phyloP scores from a whole-genome alignment of 2,329 filamentous ascomycete genomes.

The Ophiostoma perfectum region DNA sequence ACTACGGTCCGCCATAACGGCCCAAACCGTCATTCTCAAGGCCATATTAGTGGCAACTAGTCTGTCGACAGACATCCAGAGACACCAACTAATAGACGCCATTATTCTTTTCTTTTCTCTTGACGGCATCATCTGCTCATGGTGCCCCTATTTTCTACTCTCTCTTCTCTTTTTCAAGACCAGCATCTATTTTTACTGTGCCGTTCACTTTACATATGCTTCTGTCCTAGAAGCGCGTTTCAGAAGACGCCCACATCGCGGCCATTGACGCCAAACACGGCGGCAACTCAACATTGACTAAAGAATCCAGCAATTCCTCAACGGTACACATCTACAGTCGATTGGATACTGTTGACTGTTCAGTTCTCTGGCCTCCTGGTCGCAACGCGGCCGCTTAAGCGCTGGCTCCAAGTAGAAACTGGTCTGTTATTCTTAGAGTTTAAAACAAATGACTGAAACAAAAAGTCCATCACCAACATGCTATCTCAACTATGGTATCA shows the following conservation, averaged over 20 bases:
- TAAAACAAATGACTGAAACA: background rate
- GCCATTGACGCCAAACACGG: constrained; percentile 11
- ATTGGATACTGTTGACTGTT: background rate
- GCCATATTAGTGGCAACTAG: background rate
- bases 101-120: background rate
- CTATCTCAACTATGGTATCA: background rate
- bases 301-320: no score
- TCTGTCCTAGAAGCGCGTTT: background rate
- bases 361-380: no score
- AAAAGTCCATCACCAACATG: background rate
- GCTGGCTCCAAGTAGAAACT: background rate
- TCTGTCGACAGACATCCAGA: background rate
- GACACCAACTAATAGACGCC: background rate
- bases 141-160: background rate
- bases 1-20: constrained; percentile 5
- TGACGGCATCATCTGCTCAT: no score
- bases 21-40: background rate
- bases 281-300: background rate
- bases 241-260: background rate
- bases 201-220: no score
- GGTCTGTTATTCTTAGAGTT: background rate
- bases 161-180: background rate
- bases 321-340: background rate
- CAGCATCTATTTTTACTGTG: background rate
- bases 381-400: background rate